These are phyloP conservation scores for Lachnellula suecica DNA, from an alignment of 2,329 filamentous ascomycete genomes.

Conservation along the genomic window DNA sequence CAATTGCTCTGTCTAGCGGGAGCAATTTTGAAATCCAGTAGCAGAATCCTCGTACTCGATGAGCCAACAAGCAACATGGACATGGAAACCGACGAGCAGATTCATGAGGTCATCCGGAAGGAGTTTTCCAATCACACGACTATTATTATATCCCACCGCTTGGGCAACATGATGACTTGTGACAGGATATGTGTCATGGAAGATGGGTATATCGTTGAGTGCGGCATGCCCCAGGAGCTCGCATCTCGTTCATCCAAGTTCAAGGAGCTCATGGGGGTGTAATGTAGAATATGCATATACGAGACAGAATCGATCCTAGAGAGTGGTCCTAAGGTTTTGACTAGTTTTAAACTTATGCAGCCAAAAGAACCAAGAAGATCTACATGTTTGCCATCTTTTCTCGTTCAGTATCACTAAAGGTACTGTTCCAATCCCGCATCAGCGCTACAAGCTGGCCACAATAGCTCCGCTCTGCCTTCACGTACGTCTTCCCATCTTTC, in stretches of 20 bases:
- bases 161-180: conserved; percentile 75
- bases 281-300: not conserved
- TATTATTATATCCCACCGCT: conserved; percentile 70
- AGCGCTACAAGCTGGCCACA: conserved; percentile 3
- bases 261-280: not conserved
- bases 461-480: conserved; percentile 9
- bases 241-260: not conserved
- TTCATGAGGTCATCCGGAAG: conserved; percentile 71
- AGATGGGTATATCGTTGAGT: conserved; percentile 66
- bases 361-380: not conserved
- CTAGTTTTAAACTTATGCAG: not conserved
- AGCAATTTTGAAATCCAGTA: conserved; percentile 33
- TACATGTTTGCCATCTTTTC: too few relatives aligned
- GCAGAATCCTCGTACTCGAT: conserved; percentile 33
- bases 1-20: conserved; percentile 33
- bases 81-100: conserved; percentile 69
- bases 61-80: conserved; percentile 57
- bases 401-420: not conserved
- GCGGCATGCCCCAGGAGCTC: conserved; percentile 56
- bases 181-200: conserved; percentile 70
- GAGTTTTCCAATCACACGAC: conserved; percentile 68
- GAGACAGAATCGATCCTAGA: not conserved
- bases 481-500: not conserved
- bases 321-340: not conserved
- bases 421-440: not conserved